Conservation (phyloP, 441 rosid genomes). For the Bocquillonia castaneifolia region DNA sequence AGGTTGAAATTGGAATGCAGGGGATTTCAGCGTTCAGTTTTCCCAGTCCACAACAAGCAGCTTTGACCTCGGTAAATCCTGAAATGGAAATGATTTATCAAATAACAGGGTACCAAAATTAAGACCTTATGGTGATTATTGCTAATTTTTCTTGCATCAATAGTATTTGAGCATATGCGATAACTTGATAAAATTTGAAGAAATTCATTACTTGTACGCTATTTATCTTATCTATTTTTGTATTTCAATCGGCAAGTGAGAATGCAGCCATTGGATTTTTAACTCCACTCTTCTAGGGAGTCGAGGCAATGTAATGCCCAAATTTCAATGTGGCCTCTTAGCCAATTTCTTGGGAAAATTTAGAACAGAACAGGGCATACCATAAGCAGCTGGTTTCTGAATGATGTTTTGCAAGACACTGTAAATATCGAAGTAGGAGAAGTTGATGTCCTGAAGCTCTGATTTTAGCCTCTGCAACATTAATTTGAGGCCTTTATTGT, state of each 20-base stretch:
- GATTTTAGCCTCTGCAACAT: constrained; percentile 41
- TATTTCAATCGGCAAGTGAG: too few relatives aligned
- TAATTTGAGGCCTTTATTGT: constrained; percentile 37
- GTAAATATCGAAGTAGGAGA: constrained; percentile 52
- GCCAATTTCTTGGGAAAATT: constrained; percentile 16
- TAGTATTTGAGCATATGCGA: too few relatives aligned
- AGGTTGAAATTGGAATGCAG: constrained; percentile 50
- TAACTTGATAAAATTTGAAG: too few relatives aligned
- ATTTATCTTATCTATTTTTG: too few relatives aligned
- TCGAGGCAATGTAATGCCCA: neutral
- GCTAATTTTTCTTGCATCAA: too few relatives aligned
- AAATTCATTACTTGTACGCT: too few relatives aligned
- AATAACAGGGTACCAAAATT: neutral
- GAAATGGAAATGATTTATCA: constrained; percentile 16
- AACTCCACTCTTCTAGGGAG: too few relatives aligned
- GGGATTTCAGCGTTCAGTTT: constrained; percentile 47
- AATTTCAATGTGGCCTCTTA: neutral
- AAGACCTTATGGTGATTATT: neutral
- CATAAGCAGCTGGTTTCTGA: constrained; percentile 44
- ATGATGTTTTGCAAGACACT: constrained; percentile 33
- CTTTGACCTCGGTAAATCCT: constrained; percentile 56
- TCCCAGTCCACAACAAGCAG: constrained; percentile 85
- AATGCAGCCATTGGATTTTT: too few relatives aligned
- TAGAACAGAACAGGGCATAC: constrained; percentile 26
- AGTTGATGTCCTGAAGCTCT: constrained; percentile 39